Base-by-base conservation (phyloP, 805 yeast genomes). In the Candida lessepsii region DNA sequence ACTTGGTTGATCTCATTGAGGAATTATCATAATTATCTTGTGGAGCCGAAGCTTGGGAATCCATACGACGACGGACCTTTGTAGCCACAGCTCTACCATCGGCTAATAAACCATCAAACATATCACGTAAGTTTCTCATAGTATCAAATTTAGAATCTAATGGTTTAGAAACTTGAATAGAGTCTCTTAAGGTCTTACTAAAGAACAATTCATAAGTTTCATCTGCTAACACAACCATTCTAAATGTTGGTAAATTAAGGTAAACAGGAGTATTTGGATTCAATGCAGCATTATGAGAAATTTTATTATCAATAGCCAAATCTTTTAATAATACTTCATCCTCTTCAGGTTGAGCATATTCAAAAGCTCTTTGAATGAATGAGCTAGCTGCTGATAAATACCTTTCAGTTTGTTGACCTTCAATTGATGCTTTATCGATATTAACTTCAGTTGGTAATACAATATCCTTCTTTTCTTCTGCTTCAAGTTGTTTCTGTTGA, bases 171-270 rank as follows among this genome's bases (percentile, higher is more conserved):
- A 86, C 70, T 54, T 85, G 87, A 37, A 86, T 73, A 0, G 91
- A 76, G n/a, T 70, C 60, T 41, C 84, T 73, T 24, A 88, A 66
- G 0, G 89, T 83, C 18, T 71, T 67, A 10, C 86, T 72, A 63
- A 93, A 93, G 46, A 91, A 79, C 29, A 84, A 68, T 59, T 93
- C 98, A 50, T 88, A 84, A 0, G 96, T 86, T 54, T 89, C 98
- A 58, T 90, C 96, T 0, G 98, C 97, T 5, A 91, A 67, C 5
- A 93, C 67, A 1, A 93, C 95, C 99, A 91, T 91, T 46, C 98
- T 70, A 65, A 91, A 91, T 0, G 96, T 89, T 0, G 98, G 87
- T 13, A 88, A 66, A 39, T 84, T 86, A 38, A 90, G 72, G 42
- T 67, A 78, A 8, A 83, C 79, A 1, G 96, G 95, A 23, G 81